Conservation (phyloP, 768 basidiomycete species). For the Leccinum rimulosum region DNA sequence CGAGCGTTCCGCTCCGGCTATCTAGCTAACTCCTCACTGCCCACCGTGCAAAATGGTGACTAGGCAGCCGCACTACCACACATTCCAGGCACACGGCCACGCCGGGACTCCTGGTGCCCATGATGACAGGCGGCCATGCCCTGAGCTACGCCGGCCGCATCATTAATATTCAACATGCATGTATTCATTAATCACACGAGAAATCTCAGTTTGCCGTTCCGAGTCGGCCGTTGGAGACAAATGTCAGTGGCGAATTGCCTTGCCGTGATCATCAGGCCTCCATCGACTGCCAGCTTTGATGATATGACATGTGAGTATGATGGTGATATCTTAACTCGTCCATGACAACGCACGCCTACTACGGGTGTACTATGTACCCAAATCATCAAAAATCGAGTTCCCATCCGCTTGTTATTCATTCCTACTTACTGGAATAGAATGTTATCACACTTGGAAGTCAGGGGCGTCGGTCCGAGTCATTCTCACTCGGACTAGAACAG, state of each 20-base stretch:
- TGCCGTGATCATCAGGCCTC: background rate
- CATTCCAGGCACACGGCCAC: background rate
- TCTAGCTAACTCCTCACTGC: background rate
- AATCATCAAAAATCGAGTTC: background rate
- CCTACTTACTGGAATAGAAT: background rate
- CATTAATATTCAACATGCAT: background rate
- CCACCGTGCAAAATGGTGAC: background rate
- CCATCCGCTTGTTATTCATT: background rate
- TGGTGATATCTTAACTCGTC: background rate
- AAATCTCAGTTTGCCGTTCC: background rate
- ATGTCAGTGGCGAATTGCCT: background rate
- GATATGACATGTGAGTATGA: background rate
- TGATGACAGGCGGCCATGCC: no score
- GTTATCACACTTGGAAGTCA: background rate
- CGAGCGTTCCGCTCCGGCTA: background rate
- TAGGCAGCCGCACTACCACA: background rate
- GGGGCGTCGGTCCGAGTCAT: background rate
- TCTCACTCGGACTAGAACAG: background rate
- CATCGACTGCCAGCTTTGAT: background rate
- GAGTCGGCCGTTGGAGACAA: background rate
- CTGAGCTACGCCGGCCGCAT: background rate
- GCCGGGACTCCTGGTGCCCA: no score
- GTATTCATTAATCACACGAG: background rate
- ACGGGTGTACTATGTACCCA: background rate
- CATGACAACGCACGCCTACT: background rate